Conservation (phyloP, 2,329 filamentous ascomycete genomes). For the Aspergillus proliferans region DNA sequence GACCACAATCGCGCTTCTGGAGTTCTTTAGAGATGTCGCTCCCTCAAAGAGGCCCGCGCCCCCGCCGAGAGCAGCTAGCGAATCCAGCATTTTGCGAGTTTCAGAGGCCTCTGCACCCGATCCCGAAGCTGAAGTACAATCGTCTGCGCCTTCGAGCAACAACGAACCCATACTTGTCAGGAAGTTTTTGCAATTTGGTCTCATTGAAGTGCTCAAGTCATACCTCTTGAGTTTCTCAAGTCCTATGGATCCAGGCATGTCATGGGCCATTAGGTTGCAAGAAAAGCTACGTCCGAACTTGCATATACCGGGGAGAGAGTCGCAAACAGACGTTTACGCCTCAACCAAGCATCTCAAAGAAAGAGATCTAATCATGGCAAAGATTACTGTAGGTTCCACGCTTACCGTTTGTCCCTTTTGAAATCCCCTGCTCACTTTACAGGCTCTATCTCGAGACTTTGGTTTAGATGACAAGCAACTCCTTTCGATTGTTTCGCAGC, state of each 20-base stretch:
- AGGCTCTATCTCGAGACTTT: constrained; percentile 51
- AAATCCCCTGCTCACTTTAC: neutral
- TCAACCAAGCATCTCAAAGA: constrained; percentile 45
- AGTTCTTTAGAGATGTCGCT: constrained; percentile 52
- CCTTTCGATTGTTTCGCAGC: constrained; percentile 38
- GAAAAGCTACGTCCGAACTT: constrained; percentile 51
- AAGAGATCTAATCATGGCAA: constrained; percentile 51
- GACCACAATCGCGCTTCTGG: constrained; percentile 52
- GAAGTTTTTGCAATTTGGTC: constrained; percentile 55
- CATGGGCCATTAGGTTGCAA: constrained; percentile 47
- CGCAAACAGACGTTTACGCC: constrained; percentile 48
- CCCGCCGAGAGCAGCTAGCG: constrained; percentile 52
- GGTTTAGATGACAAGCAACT: constrained; percentile 45
- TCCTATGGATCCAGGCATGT: constrained; percentile 35
- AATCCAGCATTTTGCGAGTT: constrained; percentile 34
- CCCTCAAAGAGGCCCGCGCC: constrained; percentile 54
- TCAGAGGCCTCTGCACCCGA: constrained; percentile 44
- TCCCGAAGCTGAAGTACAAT: constrained; percentile 48
- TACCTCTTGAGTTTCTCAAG: constrained; percentile 44
- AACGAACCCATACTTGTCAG: constrained; percentile 49
- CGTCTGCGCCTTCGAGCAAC: constrained; percentile 29
- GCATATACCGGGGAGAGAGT: constrained; percentile 44
- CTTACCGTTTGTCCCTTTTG: neutral
- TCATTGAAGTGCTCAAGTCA: constrained; percentile 57
- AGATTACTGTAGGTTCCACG: constrained; percentile 42